Percentiles rank a stretch among this genome's conserved stretches.
These are phyloP conservation scores for Neurospora pannonica DNA, from an alignment of 495 filamentous ascomycete species.

Conservation along the genomic window DNA sequence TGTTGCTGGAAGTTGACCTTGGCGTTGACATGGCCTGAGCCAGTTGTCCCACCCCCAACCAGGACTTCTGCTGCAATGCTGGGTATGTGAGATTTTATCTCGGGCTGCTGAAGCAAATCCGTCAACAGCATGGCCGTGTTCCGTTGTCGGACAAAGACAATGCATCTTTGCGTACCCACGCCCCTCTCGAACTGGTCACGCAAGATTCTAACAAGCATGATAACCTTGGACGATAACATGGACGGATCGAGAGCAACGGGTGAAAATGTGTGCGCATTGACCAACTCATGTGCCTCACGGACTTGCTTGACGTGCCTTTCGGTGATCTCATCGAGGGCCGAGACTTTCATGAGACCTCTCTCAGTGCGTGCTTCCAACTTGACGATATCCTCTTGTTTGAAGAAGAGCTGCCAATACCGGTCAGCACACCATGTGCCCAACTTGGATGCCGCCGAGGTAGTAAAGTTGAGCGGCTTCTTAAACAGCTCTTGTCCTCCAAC, in stretches of 20 bases:
- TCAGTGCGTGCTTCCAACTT: constrained; percentile 53
- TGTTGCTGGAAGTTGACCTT: constrained; percentile 65
- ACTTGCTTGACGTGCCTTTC: constrained; percentile 46
- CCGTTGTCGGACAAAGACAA: constrained; percentile 76
- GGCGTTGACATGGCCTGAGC: constrained; percentile 16
- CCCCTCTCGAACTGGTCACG: constrained; percentile 42
- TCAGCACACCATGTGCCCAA: constrained; percentile 87
- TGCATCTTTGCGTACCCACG: constrained; percentile 57
- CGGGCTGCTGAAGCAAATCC: constrained; percentile 49
- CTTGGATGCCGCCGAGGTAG: constrained; percentile 51
- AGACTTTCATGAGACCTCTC: constrained; percentile 23
- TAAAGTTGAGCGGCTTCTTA: constrained; percentile 46
- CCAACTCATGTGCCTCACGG: constrained; percentile 48
- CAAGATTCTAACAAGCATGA: constrained; percentile 50
- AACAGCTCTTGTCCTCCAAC: constrained; percentile 53
- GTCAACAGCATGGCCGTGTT: constrained; percentile 66
- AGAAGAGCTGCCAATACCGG: constrained; percentile 61
- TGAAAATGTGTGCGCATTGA: constrained; percentile 40
- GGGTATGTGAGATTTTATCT: constrained; percentile 36
- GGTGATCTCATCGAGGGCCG: constrained; percentile 29
- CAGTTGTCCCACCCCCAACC: constrained; percentile 20
- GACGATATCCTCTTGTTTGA: constrained; percentile 53
- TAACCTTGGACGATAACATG: constrained; percentile 64
- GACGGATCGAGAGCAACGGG: constrained; percentile 30
- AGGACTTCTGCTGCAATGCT: constrained; percentile 58